Conservation (phyloP, 1,284 basidiomycete species). For the Melampsora larici-populina region DNA sequence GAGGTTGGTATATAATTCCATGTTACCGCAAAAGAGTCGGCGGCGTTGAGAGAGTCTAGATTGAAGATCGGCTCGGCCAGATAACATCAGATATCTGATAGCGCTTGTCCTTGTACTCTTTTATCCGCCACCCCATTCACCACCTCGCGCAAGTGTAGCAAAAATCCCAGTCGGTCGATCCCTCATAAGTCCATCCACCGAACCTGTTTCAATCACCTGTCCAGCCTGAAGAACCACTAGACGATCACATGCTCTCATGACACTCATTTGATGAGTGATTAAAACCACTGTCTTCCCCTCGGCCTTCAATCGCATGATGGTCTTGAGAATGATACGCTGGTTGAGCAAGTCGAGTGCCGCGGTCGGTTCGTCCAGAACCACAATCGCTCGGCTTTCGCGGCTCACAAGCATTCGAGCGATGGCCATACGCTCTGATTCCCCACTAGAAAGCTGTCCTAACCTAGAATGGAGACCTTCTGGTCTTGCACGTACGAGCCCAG, state of each 20-base stretch:
- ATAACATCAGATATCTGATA: too few species aligned
- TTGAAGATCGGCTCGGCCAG: too few species aligned
- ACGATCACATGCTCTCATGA: constrained; percentile 74
- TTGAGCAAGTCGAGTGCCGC: constrained; percentile 88
- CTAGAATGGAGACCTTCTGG: constrained; percentile 4
- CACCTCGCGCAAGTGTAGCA: constrained; percentile 41
- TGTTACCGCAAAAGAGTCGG: too few species aligned
- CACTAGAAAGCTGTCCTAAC: constrained; percentile 48
- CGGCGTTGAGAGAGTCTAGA: too few species aligned
- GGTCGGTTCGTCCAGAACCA: constrained; percentile 78
- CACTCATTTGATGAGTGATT: constrained; percentile 90
- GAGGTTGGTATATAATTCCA: too few species aligned
- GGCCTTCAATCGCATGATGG: constrained; percentile 75
- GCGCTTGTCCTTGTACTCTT: too few species aligned
- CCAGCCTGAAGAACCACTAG: constrained; percentile 87
- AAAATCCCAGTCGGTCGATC: constrained; percentile 46
- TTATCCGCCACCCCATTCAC: constrained; percentile 7
- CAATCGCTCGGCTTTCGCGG: constrained; percentile 49
- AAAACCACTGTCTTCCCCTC: constrained; percentile 82
- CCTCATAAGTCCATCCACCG: constrained; percentile 44
- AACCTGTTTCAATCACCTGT: constrained; percentile 76
- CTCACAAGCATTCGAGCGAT: constrained; percentile 52
- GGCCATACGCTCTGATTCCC: constrained; percentile 52
- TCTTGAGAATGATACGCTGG: constrained; percentile 80
- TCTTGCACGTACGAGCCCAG: not conserved